phyloP scores from a whole-genome alignment of 306 rosid species.

The Begonia peltatifolia region DNA sequence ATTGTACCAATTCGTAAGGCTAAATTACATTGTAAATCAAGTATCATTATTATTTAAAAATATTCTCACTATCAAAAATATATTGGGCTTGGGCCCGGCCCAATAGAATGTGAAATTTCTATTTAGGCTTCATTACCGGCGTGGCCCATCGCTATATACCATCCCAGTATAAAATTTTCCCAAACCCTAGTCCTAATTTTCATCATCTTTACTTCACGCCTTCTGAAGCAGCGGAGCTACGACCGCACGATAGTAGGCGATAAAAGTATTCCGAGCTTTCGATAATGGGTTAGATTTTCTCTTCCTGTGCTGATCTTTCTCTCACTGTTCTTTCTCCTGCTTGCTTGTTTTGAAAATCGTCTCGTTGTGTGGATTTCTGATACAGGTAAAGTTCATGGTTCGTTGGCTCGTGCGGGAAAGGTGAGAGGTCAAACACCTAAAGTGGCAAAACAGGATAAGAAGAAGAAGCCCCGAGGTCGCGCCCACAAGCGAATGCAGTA shows the following conservation, averaged over 20 bases:
- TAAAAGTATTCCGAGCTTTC: background rate
- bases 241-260: background rate
- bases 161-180: too few species aligned
- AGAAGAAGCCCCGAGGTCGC: constrained; percentile 50
- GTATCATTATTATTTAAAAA: too few species aligned
- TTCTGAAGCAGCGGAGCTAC: background rate
- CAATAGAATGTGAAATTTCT: too few species aligned
- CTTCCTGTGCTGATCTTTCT: background rate
- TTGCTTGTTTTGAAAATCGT: background rate
- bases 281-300: constrained; percentile 9
- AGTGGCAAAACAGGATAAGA: constrained; percentile 60
- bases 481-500: constrained; percentile 57
- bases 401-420: constrained; percentile 59
- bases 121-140: too few species aligned
- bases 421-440: constrained; percentile 61
- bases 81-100: too few species aligned
- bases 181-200: too few species aligned
- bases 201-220: too few species aligned
- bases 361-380: background rate
- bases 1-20: too few species aligned
- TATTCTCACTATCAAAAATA: too few species aligned
- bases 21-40: too few species aligned
- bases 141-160: too few species aligned
- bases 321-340: background rate
- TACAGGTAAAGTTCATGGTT: constrained; percentile 58